Base-by-base conservation (phyloP, 495 filamentous ascomycete genomes). In the Neurospora sp. region DNA sequence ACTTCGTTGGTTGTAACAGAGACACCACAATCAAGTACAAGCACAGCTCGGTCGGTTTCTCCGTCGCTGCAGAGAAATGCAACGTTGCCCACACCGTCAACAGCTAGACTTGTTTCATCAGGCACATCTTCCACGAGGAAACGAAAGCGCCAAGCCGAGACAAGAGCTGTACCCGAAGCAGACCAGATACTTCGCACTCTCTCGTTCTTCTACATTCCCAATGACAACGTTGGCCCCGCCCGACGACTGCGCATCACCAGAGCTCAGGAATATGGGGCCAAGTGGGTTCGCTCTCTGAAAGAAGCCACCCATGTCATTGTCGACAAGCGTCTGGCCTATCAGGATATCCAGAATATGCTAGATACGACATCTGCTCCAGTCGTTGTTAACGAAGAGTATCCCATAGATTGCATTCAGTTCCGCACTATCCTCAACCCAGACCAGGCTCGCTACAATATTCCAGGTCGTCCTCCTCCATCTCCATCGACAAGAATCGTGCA, bases 191-290 rank as follows among this genome's bases (percentile, higher is more conserved):
- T 96, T 80, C 88, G 85, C 68, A 87, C 83, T 0, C 78, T 92
- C 18, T 81, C 80, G 0, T 93, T 95, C 75, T 94, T 85, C 73
- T 99, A 97, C 79, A 87, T 96, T 35, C 96, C 94, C 0, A 92
- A 94, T 72, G 89, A 92, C 74, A 90, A 94, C 75, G 85, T 91
- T 48, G 87, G 89, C 20, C 87, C 87, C 2, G 81, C 87, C 2
- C 87, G 95, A 27, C 87, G 87, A 71, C 76, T 91, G 37, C 89
- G 92, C 38, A 95, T 97, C 53, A 86, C 86, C 37, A 93, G 90
- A 79, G 90, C 91, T 0, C 85, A 88, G 71, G 90, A 95, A 75
- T 91, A 90, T 77, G 96, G 96, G 38, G 95, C 89, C 6, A 82
- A 79, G 27, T 84, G 84, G 83, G 80, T 78, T 53, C 72, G 80